phyloP scores from a whole-genome alignment of 2,329 filamentous ascomycete genomes.

The Fusarium sp. region DNA sequence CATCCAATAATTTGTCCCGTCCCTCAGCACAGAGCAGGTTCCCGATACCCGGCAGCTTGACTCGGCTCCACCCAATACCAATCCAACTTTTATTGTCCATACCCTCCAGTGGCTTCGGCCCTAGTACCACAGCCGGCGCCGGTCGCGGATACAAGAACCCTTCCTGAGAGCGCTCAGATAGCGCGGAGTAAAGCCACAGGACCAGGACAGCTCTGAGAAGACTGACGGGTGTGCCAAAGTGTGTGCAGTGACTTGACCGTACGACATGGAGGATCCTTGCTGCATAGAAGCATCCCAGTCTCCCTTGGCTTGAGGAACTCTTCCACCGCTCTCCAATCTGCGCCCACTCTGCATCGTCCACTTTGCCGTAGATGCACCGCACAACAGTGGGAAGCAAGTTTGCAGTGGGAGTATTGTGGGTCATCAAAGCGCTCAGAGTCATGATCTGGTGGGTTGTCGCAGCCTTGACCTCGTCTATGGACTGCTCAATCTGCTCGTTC shows the following conservation, averaged over 20 bases:
- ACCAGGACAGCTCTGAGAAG: slow-evolving; percentile 1
- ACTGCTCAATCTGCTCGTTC: slow-evolving; percentile 7
- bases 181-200: slow-evolving; percentile 11
- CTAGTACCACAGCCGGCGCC: slow-evolving; percentile 5
- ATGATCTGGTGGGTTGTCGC: slow-evolving; percentile 22
- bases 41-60: background rate
- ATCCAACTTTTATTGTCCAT: slow-evolving; percentile 5
- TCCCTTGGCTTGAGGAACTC: background rate
- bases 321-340: slow-evolving; percentile 8
- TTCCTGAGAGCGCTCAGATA: background rate
- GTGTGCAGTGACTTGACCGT: slow-evolving; percentile 9
- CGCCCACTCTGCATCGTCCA: background rate
- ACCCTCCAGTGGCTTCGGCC: slow-evolving; percentile 2
- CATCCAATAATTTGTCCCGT: background rate
- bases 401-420: background rate
- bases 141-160: background rate
- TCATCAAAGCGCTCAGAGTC: slow-evolving; percentile 11
- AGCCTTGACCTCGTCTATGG: slow-evolving; percentile 14
- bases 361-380: slow-evolving; percentile 19
- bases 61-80: slow-evolving; percentile 11
- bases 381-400: slow-evolving; percentile 6
- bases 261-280: slow-evolving; percentile 12
- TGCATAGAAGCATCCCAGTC: slow-evolving; percentile 22
- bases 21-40: slow-evolving; percentile 6
- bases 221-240: slow-evolving; percentile 4